Conservation (phyloP, 352 stramenopile species). For the Pythium insidiosum region DNA sequence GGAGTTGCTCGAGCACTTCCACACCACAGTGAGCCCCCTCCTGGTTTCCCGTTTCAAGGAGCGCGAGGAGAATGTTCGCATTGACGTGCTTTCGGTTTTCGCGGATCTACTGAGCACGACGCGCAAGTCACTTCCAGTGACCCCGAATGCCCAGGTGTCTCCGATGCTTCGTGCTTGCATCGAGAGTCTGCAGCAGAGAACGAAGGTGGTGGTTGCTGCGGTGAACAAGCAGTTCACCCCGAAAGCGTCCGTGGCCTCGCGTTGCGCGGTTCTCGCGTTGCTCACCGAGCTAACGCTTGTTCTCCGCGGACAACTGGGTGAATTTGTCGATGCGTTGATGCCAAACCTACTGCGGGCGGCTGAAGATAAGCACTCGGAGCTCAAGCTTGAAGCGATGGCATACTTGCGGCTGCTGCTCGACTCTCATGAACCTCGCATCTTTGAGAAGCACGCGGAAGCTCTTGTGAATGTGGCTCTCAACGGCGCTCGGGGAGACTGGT, state of each 20-base stretch:
- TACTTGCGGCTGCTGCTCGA: constrained; percentile 92
- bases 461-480: constrained; percentile 86
- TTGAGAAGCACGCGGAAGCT: constrained; percentile 71
- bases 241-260: constrained; percentile 68
- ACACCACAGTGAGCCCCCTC: constrained; percentile 71
- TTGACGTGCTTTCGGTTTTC: constrained; percentile 96
- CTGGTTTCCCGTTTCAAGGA: constrained; percentile 92
- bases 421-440: constrained; percentile 73
- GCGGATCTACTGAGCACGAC: constrained; percentile 85
- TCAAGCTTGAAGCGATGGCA: constrained; percentile 94
- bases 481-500: constrained; percentile 95
- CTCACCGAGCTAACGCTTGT: constrained; percentile 81
- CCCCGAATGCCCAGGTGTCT: constrained; percentile 21
- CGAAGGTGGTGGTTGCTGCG: constrained; percentile 61
- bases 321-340: constrained; percentile 67
- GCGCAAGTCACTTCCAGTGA: constrained; percentile 33
- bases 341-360: constrained; percentile 82
- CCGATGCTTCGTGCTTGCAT: too few relatives aligned
- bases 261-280: constrained; percentile 79
- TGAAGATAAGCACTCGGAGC: constrained; percentile 87
- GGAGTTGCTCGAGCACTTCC: constrained; percentile 82
- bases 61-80: constrained; percentile 97
- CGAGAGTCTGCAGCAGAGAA: constrained; percentile 42
- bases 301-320: constrained; percentile 58
- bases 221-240: constrained; percentile 78